Base-by-base conservation (phyloP, 495 filamentous ascomycete species). In the Geopyxis carbonaria region DNA sequence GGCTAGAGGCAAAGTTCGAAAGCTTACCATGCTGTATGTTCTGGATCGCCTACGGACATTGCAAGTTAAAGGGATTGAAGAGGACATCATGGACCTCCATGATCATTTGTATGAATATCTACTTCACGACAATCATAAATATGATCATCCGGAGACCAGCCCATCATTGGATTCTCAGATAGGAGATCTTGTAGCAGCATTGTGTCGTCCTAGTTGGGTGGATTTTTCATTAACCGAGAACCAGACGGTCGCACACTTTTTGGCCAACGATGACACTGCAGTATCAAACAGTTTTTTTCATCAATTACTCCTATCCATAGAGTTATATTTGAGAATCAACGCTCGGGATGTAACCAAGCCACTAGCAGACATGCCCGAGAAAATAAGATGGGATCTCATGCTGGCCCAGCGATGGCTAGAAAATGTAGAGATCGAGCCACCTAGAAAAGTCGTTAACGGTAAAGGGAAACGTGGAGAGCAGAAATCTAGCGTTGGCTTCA, bases 341-440 rank as follows among this genome's bases (percentile, higher is more conserved):
- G 39, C 44, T 23, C 52, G 43, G 44, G 34, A 45, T 33, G 44
- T 40, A 39, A 38, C 41, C 27, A 53, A 53, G 43, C 37, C 63
- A 74, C 18, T 60, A 75, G 22, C 43, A 48, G 21, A 67, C 68
- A 67, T 79, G 40, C 75, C 76, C 4, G 72, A 74, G 2, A 72
- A 65, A 38, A 71, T 82, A 24, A 67, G 71, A 39, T 80, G 76
- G 75, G 65, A 72, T 59, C 53, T 80, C 14, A 74, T 75, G 10
- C 61, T 80, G 15, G 75, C 76, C 9, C 63, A 73, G 43, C 64
- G 73, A 31, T 80, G 76, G 76, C 62, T 70, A 24, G 73, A 79
- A 38, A 72, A 75, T 47, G 65, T 79, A 46, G 65, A 64, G 30
- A 61, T 79, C 30, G 70, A 73, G 6, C 19, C 63, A 58, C 37